A percentile compares a stretch with the other conserved stretches of the same genome.
Conservation (phyloP, 768 basidiomycete species). For the Suillus tomentosus region DNA sequence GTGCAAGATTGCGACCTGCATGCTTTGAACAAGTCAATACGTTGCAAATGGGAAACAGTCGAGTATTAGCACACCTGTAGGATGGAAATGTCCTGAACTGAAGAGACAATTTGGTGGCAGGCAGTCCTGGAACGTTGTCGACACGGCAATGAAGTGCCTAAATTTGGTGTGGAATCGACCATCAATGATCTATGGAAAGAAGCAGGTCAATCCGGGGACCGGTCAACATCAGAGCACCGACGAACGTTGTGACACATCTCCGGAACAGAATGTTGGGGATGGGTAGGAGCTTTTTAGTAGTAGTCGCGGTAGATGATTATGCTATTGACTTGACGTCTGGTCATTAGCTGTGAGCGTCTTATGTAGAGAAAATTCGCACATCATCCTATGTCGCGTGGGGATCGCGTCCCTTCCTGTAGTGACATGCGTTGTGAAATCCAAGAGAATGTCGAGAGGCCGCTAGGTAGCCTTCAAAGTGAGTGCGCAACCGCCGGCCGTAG, state of each 20-base stretch:
- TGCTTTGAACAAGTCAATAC: constrained; percentile 32
- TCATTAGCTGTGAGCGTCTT: constrained; percentile 22
- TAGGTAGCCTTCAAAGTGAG: no score
- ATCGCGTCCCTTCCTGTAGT: constrained; percentile 37
- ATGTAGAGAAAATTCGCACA: constrained; percentile 31
- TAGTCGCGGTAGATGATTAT: constrained; percentile 1
- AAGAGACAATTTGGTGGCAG: constrained; percentile 65
- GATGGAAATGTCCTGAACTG: constrained; percentile 63
- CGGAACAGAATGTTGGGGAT: constrained; percentile 19
- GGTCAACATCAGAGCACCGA: constrained; percentile 18
- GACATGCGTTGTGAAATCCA: constrained; percentile 24
- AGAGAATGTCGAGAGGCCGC: constrained; percentile 6
- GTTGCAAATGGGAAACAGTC: not conserved
- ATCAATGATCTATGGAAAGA: constrained; percentile 60
- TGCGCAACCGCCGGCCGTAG: no score
- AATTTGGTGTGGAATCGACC: constrained; percentile 72
- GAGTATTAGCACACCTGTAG: constrained; percentile 37
- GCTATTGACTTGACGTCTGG: not conserved
- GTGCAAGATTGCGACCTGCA: constrained; percentile 59
- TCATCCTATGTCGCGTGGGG: constrained; percentile 39
- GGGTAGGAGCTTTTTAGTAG: not conserved
- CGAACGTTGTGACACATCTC: constrained; percentile 76
- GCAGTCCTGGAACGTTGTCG: constrained; percentile 70
- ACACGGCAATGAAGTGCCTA: constrained; percentile 73
- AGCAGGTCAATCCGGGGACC: constrained; percentile 10